Evolutionary conservation across 176 grass and related monocot genomes (phyloP).

Genomic region (Eragrostis curvula): DNA sequence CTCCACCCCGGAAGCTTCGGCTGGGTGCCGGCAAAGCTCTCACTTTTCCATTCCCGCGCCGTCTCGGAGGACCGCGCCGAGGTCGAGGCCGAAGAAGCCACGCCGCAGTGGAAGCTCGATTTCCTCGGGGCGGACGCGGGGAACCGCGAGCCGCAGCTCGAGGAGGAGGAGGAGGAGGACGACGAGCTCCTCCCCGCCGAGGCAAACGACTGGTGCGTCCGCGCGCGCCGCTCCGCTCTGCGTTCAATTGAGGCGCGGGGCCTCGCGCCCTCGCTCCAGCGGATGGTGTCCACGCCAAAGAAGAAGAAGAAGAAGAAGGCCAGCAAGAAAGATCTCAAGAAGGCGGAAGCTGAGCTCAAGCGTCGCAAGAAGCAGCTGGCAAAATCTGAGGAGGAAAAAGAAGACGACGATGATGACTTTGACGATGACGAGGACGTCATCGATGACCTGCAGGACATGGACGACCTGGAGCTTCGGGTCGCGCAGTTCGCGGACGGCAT

Average conservation of each 20-base stretch:
- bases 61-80: slow-evolving; percentile 34
- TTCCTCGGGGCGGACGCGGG: slow-evolving; percentile 37
- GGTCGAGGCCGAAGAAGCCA: neutral
- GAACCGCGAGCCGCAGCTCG: neutral
- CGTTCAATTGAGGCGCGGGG: slow-evolving; percentile 79
- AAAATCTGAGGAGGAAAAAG: slow-evolving; percentile 17
- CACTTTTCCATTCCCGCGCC: slow-evolving; percentile 6
- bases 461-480: slow-evolving; percentile 58
- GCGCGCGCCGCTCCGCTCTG: slow-evolving; percentile 70
- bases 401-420: neutral
- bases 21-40: neutral
- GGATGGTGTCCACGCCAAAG: slow-evolving; percentile 77
- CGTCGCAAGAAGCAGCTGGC: slow-evolving; percentile 31
- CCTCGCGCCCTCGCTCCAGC: slow-evolving; percentile 50
- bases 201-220: slow-evolving; percentile 82
- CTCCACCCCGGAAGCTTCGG: slow-evolving; percentile 1
- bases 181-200: slow-evolving; percentile 46
- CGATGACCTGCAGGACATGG: slow-evolving; percentile 45
- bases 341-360: slow-evolving; percentile 17
- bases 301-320: slow-evolving; percentile 75
- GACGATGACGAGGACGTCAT: slow-evolving; percentile 34
- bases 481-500: slow-evolving; percentile 64
- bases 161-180: slow-evolving; percentile 19
- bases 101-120: slow-evolving; percentile 56
- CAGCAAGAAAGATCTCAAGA: slow-evolving; percentile 37